phyloP scores from a whole-genome alignment of 495 filamentous ascomycete genomes.

The Sporormia fimetaria region DNA sequence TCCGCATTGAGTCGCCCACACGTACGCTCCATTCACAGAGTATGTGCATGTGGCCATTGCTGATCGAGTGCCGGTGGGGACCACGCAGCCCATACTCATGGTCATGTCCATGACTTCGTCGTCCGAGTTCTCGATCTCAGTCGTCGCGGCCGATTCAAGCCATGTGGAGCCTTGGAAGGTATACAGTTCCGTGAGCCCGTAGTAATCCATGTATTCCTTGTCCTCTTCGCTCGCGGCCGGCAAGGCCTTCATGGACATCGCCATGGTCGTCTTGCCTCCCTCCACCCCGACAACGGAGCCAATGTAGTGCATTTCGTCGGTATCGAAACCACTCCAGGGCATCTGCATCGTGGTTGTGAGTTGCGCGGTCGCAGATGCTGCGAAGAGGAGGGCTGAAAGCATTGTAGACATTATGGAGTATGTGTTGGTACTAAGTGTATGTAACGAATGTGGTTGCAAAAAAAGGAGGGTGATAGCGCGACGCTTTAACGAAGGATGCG shows the following conservation, averaged over 20 bases:
- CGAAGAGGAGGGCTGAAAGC: constrained; percentile 1
- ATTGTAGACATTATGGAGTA: not conserved
- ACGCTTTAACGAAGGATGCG: not conserved
- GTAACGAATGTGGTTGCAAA: not conserved
- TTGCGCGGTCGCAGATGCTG: constrained; percentile 1
- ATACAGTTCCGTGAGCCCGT: not conserved
- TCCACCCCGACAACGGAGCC: not conserved
- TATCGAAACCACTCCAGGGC: not conserved
- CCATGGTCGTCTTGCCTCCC: not conserved
- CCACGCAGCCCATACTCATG: not conserved
- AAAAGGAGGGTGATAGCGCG: not conserved
- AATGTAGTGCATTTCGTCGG: not conserved
- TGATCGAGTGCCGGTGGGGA: not conserved
- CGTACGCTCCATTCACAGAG: not conserved
- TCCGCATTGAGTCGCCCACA: not conserved
- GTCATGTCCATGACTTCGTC: not conserved
- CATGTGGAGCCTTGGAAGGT: constrained; percentile 1
- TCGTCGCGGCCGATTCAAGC: not conserved
- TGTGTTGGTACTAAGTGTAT: not conserved
- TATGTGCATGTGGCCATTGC: not conserved
- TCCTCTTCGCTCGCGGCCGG: not conserved
- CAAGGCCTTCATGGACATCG: not conserved
- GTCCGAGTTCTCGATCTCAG: not conserved
- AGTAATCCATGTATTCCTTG: not conserved
- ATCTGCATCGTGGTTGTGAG: constrained; percentile 1